Evolutionary conservation across 768 basidiomycete species (phyloP), one percentile per base, ranked within the genome.

Genomic region (Pleurotus tuoliensis): DNA sequence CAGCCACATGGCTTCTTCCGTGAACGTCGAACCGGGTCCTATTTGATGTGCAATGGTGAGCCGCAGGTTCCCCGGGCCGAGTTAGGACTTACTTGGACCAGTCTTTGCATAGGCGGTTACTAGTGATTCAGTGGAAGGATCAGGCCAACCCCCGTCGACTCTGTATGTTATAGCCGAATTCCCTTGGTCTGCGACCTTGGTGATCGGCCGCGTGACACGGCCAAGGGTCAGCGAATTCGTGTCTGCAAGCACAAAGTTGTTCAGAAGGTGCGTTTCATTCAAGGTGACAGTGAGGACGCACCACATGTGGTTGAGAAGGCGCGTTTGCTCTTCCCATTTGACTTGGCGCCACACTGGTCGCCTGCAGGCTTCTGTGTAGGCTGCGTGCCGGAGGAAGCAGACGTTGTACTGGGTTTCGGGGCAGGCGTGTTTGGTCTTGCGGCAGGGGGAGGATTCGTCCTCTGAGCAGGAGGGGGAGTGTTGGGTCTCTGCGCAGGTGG

Each of bases 41-140:
- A 24, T 44, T 6, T 24, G 27, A 25, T 13, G 15, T 5, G 11
- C 13, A 12, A 12, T 0, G 5, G 7, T 24, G 5, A 50, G n/a
- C 15, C 18, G 15, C 25, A 34, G 48, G 11, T 27, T 34, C n/a
- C 4, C 16, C 20, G 11, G 9, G 25, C 6, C 22, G 20, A 47
- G 46, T 8, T 15, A 7, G 16, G 34, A 37, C 16, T 34, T 13
- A 50, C 48, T 9, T 50, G 48, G 48, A 13, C 48, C 48, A 27
- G 48, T 50, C 48, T 50, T 50, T 12, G 48, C 48, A 37, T 50
- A 50, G 11, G 48, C 48, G 3, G 47, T 48, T 5, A 48, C 47
- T 2, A 24, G 12, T n/a, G 22, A 24, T 3, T 24, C 47, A 6
- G 47, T 48, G 47, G 18, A 20, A 9, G 47, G 47, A 25, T 48